These are phyloP conservation scores for Cladosporium sp. DNA, from an alignment of 2,329 filamentous ascomycete species.

Conservation along the genomic window DNA sequence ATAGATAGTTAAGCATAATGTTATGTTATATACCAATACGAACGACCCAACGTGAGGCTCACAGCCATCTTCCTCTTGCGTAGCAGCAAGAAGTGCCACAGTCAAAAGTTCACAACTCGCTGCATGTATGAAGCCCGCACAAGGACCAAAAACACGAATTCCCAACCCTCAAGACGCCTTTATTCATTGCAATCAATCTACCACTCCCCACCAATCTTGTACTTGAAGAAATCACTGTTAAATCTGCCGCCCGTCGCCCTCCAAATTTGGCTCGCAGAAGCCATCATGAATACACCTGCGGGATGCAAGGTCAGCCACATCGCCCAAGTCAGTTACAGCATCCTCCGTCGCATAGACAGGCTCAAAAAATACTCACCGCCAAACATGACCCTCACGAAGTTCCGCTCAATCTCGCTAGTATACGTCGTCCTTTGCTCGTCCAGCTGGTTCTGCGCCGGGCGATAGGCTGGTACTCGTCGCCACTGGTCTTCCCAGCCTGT, in stretches of 20 bases:
- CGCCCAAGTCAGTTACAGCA: background rate
- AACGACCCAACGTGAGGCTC: too few species aligned
- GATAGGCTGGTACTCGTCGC: constrained; percentile 45
- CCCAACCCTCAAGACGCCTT: background rate
- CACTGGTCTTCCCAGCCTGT: constrained; percentile 46
- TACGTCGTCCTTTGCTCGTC: constrained; percentile 43
- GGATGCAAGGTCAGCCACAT: background rate
- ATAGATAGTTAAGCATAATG: background rate
- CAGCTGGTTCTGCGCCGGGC: constrained; percentile 43
- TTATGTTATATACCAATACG: too few species aligned
- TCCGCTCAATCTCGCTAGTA: constrained; percentile 41
- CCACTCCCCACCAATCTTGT: constrained; percentile 52
- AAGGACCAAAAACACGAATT: background rate
- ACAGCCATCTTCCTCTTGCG: too few species aligned
- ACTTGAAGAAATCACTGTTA: constrained; percentile 47
- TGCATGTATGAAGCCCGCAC: background rate
- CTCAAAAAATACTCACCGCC: constrained; percentile 36
- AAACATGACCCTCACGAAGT: constrained; percentile 50
- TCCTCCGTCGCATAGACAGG: background rate
- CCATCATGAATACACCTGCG: background rate
- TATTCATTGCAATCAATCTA: background rate
- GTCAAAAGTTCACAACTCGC: too few species aligned
- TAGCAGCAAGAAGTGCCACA: too few species aligned
- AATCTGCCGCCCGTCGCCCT: constrained; percentile 46
- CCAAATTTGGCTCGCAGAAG: constrained; percentile 45